Evolutionary conservation across 768 basidiomycete genomes (phyloP).

Genomic region (Lactarius sp.): DNA sequence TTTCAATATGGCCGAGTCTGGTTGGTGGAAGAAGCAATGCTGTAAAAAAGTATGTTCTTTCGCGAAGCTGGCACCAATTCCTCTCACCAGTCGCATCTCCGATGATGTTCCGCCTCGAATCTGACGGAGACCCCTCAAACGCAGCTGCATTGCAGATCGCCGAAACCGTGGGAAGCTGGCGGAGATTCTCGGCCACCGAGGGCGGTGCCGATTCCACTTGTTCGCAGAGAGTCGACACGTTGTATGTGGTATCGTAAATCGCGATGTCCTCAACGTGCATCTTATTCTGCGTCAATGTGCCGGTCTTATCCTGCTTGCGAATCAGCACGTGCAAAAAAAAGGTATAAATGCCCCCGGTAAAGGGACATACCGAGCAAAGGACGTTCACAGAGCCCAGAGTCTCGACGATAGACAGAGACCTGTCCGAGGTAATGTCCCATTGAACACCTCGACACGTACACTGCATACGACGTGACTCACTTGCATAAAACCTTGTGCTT

Average conservation of each 20-base stretch:
- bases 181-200: constrained; percentile 22
- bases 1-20: constrained; percentile 51
- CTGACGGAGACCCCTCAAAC: constrained; percentile 36
- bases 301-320: constrained; percentile 46
- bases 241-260: constrained; percentile 33
- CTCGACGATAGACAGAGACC: constrained; percentile 58
- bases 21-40: not conserved
- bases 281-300: constrained; percentile 55
- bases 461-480: not conserved
- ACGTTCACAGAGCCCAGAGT: constrained; percentile 59
- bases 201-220: constrained; percentile 1
- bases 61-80: no score
- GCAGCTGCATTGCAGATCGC: constrained; percentile 49
- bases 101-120: constrained; percentile 33
- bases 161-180: constrained; percentile 37
- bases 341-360: not conserved
- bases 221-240: constrained; percentile 16
- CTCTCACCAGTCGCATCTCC: constrained; percentile 52
- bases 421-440: not conserved
- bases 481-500: constrained; percentile 51
- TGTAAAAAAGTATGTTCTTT: not conserved
- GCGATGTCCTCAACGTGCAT: constrained; percentile 53
- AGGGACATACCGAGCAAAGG: constrained; percentile 33
- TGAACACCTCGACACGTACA: not conserved
- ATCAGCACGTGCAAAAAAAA: no score